Evolutionary conservation across 345 rosid genomes (phyloP).

Genomic region (Hypericum androsaemum): DNA sequence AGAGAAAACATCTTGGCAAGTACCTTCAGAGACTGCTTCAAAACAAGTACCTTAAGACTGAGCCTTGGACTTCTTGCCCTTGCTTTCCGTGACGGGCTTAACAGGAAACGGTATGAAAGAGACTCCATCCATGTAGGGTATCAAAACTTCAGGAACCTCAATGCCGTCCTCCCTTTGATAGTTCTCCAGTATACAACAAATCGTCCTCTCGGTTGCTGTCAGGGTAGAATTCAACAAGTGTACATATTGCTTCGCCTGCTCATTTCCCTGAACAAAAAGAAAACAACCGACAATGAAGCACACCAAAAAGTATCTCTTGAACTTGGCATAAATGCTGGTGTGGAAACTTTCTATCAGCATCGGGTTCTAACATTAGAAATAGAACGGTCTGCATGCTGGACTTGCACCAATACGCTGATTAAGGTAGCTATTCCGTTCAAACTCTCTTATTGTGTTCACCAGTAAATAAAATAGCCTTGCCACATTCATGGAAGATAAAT

Average conservation of each 20-base stretch:
- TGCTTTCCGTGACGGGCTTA: conserved; percentile 11
- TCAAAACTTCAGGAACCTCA: conserved; percentile 62
- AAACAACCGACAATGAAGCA: neutral
- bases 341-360: too few species aligned
- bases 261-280: conserved; percentile 51
- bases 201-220: conserved; percentile 88
- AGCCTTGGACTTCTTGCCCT: conserved; percentile 19
- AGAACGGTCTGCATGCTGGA: too few species aligned
- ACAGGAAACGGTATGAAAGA: conserved; percentile 60
- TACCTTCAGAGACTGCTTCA: too few species aligned
- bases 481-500: too few species aligned
- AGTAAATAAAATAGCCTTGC: too few species aligned
- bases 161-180: conserved; percentile 78
- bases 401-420: too few species aligned
- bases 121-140: conserved; percentile 60
- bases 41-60: neutral
- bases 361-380: too few species aligned
- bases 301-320: neutral
- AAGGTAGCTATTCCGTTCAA: too few species aligned
- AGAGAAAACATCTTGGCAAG: too few species aligned
- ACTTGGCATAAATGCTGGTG: too few species aligned
- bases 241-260: conserved; percentile 66
- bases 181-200: conserved; percentile 90
- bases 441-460: too few species aligned
- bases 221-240: conserved; percentile 90